A percentile compares a stretch with the other conserved stretches of the same genome.
phyloP scores from a whole-genome alignment of 495 filamentous ascomycete species.

The Glarea lozoyensis region DNA sequence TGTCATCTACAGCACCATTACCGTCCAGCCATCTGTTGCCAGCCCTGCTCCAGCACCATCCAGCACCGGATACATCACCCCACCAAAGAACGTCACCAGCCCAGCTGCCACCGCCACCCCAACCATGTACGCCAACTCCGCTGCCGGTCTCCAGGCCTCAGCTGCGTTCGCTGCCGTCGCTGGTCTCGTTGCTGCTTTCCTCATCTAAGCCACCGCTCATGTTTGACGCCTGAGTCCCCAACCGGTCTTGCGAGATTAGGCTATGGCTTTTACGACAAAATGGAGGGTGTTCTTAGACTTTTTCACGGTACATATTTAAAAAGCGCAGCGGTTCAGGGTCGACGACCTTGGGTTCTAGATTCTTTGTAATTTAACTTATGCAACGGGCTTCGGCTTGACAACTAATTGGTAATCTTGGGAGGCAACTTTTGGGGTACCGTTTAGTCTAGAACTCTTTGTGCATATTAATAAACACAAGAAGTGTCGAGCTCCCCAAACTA shows the following conservation, averaged over 20 bases:
- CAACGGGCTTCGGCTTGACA: too few species aligned
- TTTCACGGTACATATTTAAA: constrained; percentile 4
- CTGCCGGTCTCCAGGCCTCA: constrained; percentile 35
- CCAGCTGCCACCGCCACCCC: constrained; percentile 24
- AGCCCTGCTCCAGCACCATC: constrained; percentile 11
- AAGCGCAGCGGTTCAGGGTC: constrained; percentile 1
- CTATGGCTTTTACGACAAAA: constrained; percentile 20
- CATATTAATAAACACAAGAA: too few species aligned
- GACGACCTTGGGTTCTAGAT: constrained; percentile 7
- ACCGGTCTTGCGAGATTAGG: constrained; percentile 13
- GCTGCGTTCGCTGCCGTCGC: constrained; percentile 35
- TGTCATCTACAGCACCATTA: constrained; percentile 42
- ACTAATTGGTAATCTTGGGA: too few species aligned
- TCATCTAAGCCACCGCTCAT: constrained; percentile 35
- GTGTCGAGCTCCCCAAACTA: too few species aligned
- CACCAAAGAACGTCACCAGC: constrained; percentile 14
- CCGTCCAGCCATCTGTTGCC: constrained; percentile 22
- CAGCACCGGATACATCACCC: constrained; percentile 25
- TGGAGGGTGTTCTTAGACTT: too few species aligned
- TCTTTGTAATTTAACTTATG: too few species aligned
- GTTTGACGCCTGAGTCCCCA: constrained; percentile 11
- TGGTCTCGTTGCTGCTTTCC: constrained; percentile 40
- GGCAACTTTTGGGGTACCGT: too few species aligned
- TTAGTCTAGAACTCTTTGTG: too few species aligned
- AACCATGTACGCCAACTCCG: constrained; percentile 28